Evolutionary conservation across 768 basidiomycete genomes (phyloP), one percentile per base, ranked within the genome.

Genomic region (Lyophyllum decastes): DNA sequence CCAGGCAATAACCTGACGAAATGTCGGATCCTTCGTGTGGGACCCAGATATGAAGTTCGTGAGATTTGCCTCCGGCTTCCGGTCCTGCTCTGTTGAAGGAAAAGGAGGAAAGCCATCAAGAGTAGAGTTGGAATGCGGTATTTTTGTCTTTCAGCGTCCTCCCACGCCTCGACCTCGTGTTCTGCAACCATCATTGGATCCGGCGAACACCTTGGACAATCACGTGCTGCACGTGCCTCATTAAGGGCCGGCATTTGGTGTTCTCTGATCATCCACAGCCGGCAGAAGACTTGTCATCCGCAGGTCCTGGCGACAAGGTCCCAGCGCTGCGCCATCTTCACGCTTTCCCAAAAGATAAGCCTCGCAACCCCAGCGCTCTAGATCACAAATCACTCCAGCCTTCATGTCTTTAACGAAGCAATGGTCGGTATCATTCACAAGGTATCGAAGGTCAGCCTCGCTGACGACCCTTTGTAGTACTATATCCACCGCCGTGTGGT

Each of bases 401-500:
- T 33, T 10, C 21, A 33, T 35, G 30, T 10, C 49, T 34, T 9
- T 49, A 3, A 34, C 8, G 30, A 33, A 8, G 30, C 49, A 35
- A 49, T 34, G 49, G 26, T 30, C 14, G 30, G 41, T 30, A 5
- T 6, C 7, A 11, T 24, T 9, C n/a, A 53, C 2, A 10, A 30
- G 10, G 10, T 30, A 26, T 41, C 5, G 2, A 54, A n/a, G 3
- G 14, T 27, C 11, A 11, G 33, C 30, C 2, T 2, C 10, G 2
- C 43, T 52, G 24, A 52, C 44, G 43, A 24, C 25, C 17, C 33
- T 22, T 43, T 41, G 52, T 9, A 19, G 14, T 33, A 24, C 21
- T 24, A 38, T 64, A 22, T 69, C 63, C 22, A 33, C 60, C 9
- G 19, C 54, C 4, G 44, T 71, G 22, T 76, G 75, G 74, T 57